A percentile compares a stretch with the other conserved stretches of the same genome.
Evolutionary conservation across 805 yeast species (phyloP).

Genomic region (Maudiozyma turicensis): DNA sequence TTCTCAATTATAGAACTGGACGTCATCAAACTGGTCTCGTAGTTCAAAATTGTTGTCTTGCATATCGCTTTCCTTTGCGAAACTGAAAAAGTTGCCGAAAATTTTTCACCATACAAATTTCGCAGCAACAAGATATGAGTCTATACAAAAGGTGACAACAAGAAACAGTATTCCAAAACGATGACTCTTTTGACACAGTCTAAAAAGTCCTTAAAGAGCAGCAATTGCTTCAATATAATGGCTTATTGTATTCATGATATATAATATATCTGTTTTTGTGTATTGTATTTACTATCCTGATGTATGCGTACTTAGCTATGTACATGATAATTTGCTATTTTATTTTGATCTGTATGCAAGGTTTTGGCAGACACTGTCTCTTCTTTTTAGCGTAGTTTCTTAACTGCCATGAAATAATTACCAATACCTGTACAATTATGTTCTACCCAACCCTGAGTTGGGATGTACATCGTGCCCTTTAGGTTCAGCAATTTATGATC

Average conservation of each 20-base stretch:
- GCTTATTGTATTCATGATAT: too few relatives aligned
- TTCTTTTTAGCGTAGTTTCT: slow-evolving; percentile 25
- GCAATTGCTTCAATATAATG: too few relatives aligned
- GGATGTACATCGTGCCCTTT: slow-evolving; percentile 77
- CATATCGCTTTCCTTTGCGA: too few relatives aligned
- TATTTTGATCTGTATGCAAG: not conserved
- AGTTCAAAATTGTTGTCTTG: too few relatives aligned
- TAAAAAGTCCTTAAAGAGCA: too few relatives aligned
- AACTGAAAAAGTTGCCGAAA: not conserved
- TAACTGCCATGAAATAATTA: slow-evolving; percentile 85
- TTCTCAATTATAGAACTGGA: too few relatives aligned
- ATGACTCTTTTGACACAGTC: too few relatives aligned
- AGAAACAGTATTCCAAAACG: too few relatives aligned
- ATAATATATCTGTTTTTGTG: too few relatives aligned
- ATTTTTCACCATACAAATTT: not conserved
- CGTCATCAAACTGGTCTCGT: too few relatives aligned
- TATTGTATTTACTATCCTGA: too few relatives aligned
- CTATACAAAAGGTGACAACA: too few relatives aligned
- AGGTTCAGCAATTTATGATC: slow-evolving; percentile 52
- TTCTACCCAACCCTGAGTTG: slow-evolving; percentile 77
- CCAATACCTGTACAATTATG: slow-evolving; percentile 55
- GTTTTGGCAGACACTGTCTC: not conserved
- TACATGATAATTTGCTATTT: not conserved
- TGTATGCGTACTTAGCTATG: not conserved
- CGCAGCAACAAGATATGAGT: not conserved